Evolutionary conservation across 2,329 filamentous ascomycete genomes (phyloP).

Genomic region (Xylariaceae sp.): DNA sequence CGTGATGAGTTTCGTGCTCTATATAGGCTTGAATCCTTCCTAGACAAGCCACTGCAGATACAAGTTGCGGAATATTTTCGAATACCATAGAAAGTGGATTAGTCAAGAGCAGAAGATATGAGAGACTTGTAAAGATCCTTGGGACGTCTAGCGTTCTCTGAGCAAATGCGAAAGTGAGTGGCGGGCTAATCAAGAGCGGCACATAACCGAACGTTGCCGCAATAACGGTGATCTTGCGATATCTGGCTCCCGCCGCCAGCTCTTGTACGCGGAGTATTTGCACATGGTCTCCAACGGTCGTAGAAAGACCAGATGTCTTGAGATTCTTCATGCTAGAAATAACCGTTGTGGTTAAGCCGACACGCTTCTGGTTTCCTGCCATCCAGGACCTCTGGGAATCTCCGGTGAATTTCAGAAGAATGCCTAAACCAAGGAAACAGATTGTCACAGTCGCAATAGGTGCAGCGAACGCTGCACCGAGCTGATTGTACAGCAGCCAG

Average conservation of each 20-base stretch:
- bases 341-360: slow-evolving; percentile 40
- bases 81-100: slow-evolving; percentile 49
- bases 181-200: slow-evolving; percentile 44
- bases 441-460: slow-evolving; percentile 52
- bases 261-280: slow-evolving; percentile 45
- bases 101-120: slow-evolving; percentile 47
- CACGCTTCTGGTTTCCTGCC: slow-evolving; percentile 41
- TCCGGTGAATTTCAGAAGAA: slow-evolving; percentile 34
- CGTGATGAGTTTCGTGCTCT: slow-evolving; percentile 33
- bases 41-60: slow-evolving; percentile 39
- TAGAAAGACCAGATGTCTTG: slow-evolving; percentile 47
- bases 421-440: slow-evolving; percentile 27
- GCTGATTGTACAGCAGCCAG: slow-evolving; percentile 53
- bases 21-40: slow-evolving; percentile 49
- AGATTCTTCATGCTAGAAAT: slow-evolving; percentile 50
- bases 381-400: slow-evolving; percentile 45
- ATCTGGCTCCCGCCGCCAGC: slow-evolving; percentile 43
- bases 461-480: slow-evolving; percentile 54
- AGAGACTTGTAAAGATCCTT: slow-evolving; percentile 50
- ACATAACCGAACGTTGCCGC: slow-evolving; percentile 34
- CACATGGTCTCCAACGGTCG: slow-evolving; percentile 38
- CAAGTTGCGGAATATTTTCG: slow-evolving; percentile 29
- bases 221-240: slow-evolving; percentile 27
- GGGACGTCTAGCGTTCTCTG: slow-evolving; percentile 41
- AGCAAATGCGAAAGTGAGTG: slow-evolving; percentile 47